Evolutionary conservation across 2,329 filamentous ascomycete genomes (phyloP).

Genomic region (Pyrenophora graminea): DNA sequence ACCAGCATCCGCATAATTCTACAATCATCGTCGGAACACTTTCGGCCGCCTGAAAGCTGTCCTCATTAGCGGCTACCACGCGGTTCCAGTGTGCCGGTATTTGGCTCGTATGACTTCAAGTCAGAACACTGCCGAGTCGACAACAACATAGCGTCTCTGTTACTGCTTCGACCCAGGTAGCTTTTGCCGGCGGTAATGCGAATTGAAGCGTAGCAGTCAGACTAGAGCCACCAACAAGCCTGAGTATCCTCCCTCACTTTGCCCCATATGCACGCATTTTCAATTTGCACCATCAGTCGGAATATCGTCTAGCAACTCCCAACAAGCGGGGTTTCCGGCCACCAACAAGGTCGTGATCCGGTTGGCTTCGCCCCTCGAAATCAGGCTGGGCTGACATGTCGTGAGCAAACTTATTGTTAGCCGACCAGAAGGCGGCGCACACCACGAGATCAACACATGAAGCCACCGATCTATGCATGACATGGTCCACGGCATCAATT

Average conservation of each 20-base stretch:
- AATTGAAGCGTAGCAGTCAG: no score
- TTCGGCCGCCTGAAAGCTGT: neutral
- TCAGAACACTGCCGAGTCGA: neutral
- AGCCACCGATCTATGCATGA: conserved; percentile 3
- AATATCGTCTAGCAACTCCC: no score
- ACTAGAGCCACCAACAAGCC: no score
- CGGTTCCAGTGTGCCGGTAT: conserved; percentile 1
- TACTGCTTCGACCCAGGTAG: no score
- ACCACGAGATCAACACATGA: neutral
- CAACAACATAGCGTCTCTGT: neutral
- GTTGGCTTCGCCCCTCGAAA: neutral
- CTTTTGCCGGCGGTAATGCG: no score
- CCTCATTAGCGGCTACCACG: conserved; percentile 6
- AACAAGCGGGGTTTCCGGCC: no score
- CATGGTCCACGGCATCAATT: neutral
- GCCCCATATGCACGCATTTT: no score
- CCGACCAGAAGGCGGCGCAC: neutral
- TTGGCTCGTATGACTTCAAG: neutral
- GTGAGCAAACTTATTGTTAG: neutral
- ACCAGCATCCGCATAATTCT: neutral
- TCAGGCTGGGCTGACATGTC: neutral
- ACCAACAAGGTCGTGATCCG: neutral
- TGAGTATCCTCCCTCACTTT: no score
- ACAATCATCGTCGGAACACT: conserved; percentile 1
- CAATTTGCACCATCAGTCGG: no score